Conservation (phyloP, 176 grass and related monocot species). For the Aegilops bicornis region DNA sequence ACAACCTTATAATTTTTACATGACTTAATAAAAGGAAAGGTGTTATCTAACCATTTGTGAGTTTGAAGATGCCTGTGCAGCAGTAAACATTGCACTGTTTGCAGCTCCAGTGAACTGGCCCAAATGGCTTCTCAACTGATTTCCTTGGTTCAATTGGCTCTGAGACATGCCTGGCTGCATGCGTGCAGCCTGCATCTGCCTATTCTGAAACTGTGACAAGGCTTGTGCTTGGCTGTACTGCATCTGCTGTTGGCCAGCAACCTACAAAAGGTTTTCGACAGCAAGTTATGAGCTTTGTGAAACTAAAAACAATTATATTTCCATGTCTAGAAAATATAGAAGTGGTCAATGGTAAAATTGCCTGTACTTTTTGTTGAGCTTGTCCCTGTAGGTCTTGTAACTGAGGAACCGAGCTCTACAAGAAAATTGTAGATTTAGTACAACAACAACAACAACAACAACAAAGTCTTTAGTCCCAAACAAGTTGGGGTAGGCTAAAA, state of each 20-base stretch:
- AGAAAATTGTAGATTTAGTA: conserved; percentile 19
- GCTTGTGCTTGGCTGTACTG: conserved; percentile 77
- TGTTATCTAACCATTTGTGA: conserved; percentile 76
- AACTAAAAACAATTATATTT: background rate
- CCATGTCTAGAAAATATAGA: background rate
- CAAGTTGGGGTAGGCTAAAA: too few relatives aligned
- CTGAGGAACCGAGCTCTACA: conserved; percentile 81
- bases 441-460: too few relatives aligned
- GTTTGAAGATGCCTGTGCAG: conserved; percentile 86
- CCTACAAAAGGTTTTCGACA: conserved; percentile 33
- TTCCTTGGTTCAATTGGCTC: conserved; percentile 85
- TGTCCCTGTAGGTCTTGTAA: conserved; percentile 88
- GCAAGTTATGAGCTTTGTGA: conserved; percentile 8
- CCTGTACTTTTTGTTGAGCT: conserved; percentile 85
- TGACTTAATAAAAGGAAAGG: background rate
- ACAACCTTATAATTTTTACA: background rate
- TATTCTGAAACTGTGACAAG: conserved; percentile 84
- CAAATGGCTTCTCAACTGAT: conserved; percentile 78
- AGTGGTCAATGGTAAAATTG: conserved; percentile 31
- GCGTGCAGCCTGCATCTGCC: conserved; percentile 64
- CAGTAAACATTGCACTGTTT: conserved; percentile 76
- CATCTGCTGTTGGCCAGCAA: conserved; percentile 77
- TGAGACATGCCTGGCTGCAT: conserved; percentile 81
- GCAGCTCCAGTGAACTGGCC: conserved; percentile 76
- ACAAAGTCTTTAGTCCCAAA: too few relatives aligned